Base-by-base conservation (phyloP, 495 filamentous ascomycete species). In the Xylaria scruposa region DNA sequence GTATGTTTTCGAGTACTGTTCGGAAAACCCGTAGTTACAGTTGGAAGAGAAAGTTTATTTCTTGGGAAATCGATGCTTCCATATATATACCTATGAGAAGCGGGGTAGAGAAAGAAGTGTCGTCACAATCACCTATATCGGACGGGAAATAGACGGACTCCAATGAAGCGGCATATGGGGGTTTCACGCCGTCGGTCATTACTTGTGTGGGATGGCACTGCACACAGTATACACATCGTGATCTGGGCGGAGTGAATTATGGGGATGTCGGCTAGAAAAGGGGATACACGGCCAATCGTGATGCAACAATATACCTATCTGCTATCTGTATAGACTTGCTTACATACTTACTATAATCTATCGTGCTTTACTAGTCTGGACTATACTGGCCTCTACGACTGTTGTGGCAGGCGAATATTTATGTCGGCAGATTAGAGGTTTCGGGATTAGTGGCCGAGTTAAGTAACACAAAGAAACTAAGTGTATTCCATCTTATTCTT, bases 41-140 rank as follows among this genome's bases (percentile, higher is more conserved):
- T 15, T 21, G 42, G 26, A 4, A 67, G 13, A n/a, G n/a, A 15
- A 24, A 13, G 4, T 29, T n/a, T 7, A n/a, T 3, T 36, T 31
- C 24, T 24, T 33, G 40, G 13, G 31, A 4, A 53, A 38, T 56
- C 24, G 36, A 29, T n/a, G 47, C 10, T 42, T 56, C 42, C 4
- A 67, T 26, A 67, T 67, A 67, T 29, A 54, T 10, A 60, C n/a
- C 53, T 24, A 21, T 24, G 46, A n/a, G 49, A 24, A 67, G 65
- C 65, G 65, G 65, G 65, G 65, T 67, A 67, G 9, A 21, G 58
- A 38, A 38, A 21, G 29, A 33, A 21, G 31, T 67, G 65, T 67
- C 65, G 65, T 67, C 65, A 67, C 65, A 19, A n/a, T 49, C 46
- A 67, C 65, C 65, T 67, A 67, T 56, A 67, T 67, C 65, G 65